These are phyloP conservation scores for Fonsecaea pugnacius DNA, from an alignment of 2,329 filamentous ascomycete species.

Conservation along the genomic window DNA sequence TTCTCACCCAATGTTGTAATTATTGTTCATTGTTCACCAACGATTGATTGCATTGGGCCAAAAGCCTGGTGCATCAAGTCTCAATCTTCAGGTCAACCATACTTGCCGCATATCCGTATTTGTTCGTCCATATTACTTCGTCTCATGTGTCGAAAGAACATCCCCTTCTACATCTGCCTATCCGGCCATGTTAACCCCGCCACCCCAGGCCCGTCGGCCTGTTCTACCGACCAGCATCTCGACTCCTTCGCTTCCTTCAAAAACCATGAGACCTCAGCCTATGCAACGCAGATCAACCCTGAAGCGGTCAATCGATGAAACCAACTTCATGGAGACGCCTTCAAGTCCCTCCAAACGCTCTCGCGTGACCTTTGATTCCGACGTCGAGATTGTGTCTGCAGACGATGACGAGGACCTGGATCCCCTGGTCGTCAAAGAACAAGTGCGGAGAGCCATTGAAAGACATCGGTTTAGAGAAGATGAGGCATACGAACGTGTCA, in stretches of 20 bases:
- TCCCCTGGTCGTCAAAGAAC: slow-evolving; percentile 59
- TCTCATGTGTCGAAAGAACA: slow-evolving; percentile 19
- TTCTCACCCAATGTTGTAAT: not conserved
- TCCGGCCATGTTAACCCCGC: slow-evolving; percentile 34
- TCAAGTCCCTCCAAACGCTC: slow-evolving; percentile 48
- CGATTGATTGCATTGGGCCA: slow-evolving; percentile 7
- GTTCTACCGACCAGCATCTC: slow-evolving; percentile 28
- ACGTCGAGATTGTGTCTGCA: slow-evolving; percentile 42
- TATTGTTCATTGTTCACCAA: slow-evolving; percentile 18
- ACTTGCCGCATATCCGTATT: not conserved
- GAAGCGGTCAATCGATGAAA: slow-evolving; percentile 37
- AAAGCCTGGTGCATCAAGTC: slow-evolving; percentile 7
- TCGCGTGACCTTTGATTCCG: slow-evolving; percentile 50
- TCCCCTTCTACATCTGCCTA: slow-evolving; percentile 1
- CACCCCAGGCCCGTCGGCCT: slow-evolving; percentile 30
- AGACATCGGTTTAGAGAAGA: slow-evolving; percentile 59
- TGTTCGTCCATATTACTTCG: not conserved
- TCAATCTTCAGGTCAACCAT: slow-evolving; percentile 1
- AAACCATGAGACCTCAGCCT: slow-evolving; percentile 25
- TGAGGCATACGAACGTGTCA: slow-evolving; percentile 61
- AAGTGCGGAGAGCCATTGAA: slow-evolving; percentile 63
- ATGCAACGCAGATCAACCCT: slow-evolving; percentile 32
- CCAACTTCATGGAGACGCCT: slow-evolving; percentile 31
- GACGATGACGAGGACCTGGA: slow-evolving; percentile 38
- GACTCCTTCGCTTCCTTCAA: slow-evolving; percentile 22